Evolutionary conservation across 495 filamentous ascomycete genomes (phyloP).

Genomic region (Amphirosellinia nigrospora): DNA sequence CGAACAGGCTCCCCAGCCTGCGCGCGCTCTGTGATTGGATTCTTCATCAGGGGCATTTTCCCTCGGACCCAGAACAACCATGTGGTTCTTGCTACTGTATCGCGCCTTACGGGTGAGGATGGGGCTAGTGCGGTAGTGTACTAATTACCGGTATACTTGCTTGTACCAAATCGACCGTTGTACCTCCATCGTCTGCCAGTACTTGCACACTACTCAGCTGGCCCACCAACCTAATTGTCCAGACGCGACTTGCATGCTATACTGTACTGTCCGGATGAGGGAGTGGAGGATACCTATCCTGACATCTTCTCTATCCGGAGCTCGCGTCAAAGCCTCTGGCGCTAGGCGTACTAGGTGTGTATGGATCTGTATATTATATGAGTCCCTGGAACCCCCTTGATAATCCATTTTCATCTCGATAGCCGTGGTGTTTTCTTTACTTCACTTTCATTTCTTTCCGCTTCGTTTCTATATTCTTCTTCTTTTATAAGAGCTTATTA

Average conservation of each 20-base stretch:
- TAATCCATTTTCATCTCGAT: conserved; percentile 1
- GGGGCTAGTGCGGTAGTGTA: background rate
- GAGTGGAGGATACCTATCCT: conserved; percentile 6
- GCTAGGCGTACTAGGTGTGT: background rate
- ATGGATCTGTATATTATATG: conserved; percentile 14
- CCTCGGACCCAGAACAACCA: conserved; percentile 19
- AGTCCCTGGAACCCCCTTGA: conserved; percentile 15
- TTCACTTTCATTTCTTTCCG: conserved; percentile 19
- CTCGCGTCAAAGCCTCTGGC: conserved; percentile 18
- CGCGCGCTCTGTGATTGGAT: conserved; percentile 12
- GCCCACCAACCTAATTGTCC: conserved; percentile 14
- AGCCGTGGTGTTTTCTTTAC: conserved; percentile 15
- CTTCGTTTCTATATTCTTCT: conserved; percentile 23
- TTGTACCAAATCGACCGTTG: background rate
- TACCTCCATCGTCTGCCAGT: background rate
- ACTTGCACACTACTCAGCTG: conserved; percentile 18
- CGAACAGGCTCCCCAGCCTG: conserved; percentile 14
- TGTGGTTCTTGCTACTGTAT: conserved; percentile 8
- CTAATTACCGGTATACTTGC: background rate
- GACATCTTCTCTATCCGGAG: conserved; percentile 3
- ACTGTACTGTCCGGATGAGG: conserved; percentile 11
- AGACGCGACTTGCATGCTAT: conserved; percentile 26
- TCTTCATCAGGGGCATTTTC: conserved; percentile 7
- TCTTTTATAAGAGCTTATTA: conserved; percentile 11
- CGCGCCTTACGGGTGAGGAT: background rate